phyloP scores from a whole-genome alignment of 768 basidiomycete species.

The Mycena alexandri region DNA sequence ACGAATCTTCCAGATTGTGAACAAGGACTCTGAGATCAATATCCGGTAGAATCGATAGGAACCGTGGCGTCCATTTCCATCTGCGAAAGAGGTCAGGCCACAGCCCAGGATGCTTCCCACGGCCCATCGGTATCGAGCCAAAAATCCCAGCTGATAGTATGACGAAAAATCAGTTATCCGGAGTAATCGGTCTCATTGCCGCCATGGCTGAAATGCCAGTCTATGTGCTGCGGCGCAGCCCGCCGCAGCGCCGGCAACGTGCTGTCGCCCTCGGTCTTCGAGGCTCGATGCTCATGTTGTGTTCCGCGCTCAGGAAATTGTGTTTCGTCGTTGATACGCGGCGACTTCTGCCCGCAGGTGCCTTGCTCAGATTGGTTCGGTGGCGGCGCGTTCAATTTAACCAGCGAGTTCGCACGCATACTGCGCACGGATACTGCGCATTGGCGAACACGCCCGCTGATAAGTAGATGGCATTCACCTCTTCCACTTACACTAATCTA shows the following conservation, averaged over 20 bases:
- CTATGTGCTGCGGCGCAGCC: too few relatives aligned
- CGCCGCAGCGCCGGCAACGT: too few relatives aligned
- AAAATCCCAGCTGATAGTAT: too few relatives aligned
- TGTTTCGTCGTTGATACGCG: too few relatives aligned
- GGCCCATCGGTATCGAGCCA: too few relatives aligned
- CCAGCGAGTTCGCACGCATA: conserved; percentile 13
- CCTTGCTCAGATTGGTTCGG: conserved; percentile 22
- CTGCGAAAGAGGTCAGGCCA: conserved; percentile 1
- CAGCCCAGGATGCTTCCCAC: conserved; percentile 1
- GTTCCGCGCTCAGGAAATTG: too few relatives aligned
- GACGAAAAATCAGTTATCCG: too few relatives aligned
- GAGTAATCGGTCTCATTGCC: too few relatives aligned
- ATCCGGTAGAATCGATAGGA: background rate
- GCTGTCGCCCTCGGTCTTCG: too few relatives aligned
- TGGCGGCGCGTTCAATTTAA: conserved; percentile 21
- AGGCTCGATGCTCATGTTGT: too few relatives aligned
- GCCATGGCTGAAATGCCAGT: too few relatives aligned
- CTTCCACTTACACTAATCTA: conserved; percentile 23
- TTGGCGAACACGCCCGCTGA: conserved; percentile 14
- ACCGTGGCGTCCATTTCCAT: background rate
- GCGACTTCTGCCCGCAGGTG: conserved; percentile 11
- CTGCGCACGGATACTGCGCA: conserved; percentile 20
- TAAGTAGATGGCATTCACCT: conserved; percentile 17
- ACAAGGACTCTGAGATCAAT: conserved; percentile 1
- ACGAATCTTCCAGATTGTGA: conserved; percentile 10